phyloP scores from a whole-genome alignment of 2,329 filamentous ascomycete species.

The Colletotrichum limetticola region DNA sequence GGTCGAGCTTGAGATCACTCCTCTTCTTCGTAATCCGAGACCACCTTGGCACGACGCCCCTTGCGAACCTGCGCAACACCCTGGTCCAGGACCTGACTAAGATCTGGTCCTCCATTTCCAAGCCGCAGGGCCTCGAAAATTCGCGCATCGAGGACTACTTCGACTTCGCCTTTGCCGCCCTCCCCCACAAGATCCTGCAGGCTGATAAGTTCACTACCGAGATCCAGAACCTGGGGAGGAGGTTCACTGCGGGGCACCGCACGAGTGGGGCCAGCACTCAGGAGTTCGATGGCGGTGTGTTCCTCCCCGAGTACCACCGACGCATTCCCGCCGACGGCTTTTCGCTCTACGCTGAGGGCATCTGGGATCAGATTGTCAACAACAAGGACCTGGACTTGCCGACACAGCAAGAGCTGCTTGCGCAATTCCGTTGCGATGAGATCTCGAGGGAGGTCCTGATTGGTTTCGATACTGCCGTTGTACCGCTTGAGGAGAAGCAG shows the following conservation, averaged over 20 bases:
- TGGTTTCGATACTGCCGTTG: constrained; percentile 83
- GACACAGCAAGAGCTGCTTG: constrained; percentile 95
- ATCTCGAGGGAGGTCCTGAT: constrained; percentile 90
- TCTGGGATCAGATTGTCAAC: constrained; percentile 99
- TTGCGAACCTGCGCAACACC: constrained; percentile 90
- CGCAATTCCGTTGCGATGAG: constrained; percentile 97
- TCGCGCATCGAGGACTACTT: constrained; percentile 97
- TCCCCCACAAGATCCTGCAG: constrained; percentile 97
- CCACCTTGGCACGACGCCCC: constrained; percentile 90
- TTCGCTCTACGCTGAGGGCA: constrained; percentile 88
- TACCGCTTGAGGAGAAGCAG: constrained; percentile 88
- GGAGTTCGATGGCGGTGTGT: constrained; percentile 81
- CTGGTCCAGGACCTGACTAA: constrained; percentile 89
- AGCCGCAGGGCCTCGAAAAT: constrained; percentile 87
- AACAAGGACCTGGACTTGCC: constrained; percentile 98
- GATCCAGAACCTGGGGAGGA: constrained; percentile 79
- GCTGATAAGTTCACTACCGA: constrained; percentile 89
- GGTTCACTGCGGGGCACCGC: constrained; percentile 85
- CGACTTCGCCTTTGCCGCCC: constrained; percentile 94
- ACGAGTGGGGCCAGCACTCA: constrained; percentile 73
- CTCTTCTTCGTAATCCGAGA: constrained; percentile 99
- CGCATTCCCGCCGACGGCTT: constrained; percentile 98
- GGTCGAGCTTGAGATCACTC: constrained; percentile 87
- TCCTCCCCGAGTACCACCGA: constrained; percentile 93
- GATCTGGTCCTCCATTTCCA: constrained; percentile 93